Evolutionary conservation across 495 filamentous ascomycete genomes (phyloP).

Genomic region (Staphylotrichum longicolle): DNA sequence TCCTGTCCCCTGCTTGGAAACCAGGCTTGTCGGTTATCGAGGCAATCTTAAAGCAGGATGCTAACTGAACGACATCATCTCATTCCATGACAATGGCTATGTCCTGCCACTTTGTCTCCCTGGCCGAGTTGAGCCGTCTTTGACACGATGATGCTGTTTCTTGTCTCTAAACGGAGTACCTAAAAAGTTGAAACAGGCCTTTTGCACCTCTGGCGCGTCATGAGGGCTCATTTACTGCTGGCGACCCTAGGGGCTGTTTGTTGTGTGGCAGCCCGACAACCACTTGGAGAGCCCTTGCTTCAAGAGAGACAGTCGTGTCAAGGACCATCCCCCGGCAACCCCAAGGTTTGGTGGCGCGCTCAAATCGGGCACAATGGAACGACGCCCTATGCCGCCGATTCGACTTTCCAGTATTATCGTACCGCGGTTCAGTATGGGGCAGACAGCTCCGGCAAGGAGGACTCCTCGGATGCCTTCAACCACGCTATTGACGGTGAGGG

Average conservation of each 20-base stretch:
- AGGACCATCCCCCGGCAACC: constrained; percentile 3
- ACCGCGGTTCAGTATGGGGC: constrained; percentile 56
- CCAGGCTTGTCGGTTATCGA: too few species aligned
- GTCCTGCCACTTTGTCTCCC: too few species aligned
- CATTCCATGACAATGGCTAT: too few species aligned
- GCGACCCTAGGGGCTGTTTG: background rate
- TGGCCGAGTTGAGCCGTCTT: too few species aligned
- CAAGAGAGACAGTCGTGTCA: constrained; percentile 10
- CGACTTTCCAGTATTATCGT: constrained; percentile 54
- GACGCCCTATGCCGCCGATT: constrained; percentile 40
- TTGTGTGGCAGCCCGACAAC: background rate
- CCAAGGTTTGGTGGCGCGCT: constrained; percentile 31
- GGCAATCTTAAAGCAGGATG: too few species aligned
- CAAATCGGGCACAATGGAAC: constrained; percentile 30
- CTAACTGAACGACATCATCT: too few species aligned
- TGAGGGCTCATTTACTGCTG: background rate
- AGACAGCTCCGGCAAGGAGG: constrained; percentile 51
- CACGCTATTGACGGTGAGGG: constrained; percentile 52
- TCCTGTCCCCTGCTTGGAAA: too few species aligned
- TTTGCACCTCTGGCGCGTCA: background rate
- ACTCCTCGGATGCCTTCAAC: constrained; percentile 66
- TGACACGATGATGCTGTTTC: too few species aligned
- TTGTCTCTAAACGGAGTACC: too few species aligned
- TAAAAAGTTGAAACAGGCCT: too few species aligned
- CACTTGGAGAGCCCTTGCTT: background rate